Base-by-base conservation (phyloP, 805 yeast genomes). In the Metschnikowia corniflorae region DNA sequence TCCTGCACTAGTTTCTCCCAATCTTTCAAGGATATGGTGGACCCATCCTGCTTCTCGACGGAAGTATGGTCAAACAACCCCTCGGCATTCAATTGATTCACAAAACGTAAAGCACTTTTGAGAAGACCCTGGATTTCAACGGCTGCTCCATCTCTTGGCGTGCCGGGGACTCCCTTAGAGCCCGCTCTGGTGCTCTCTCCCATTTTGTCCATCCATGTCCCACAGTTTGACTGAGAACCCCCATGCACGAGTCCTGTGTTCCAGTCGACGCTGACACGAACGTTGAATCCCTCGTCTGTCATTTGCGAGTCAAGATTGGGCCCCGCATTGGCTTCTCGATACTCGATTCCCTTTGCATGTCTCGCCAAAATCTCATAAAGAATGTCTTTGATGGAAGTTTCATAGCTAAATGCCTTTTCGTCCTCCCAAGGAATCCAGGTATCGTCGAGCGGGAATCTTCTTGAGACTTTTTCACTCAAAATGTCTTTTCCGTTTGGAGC, bases 181-280 rank as follows among this genome's bases (percentile, higher is more conserved):
- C 83, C 82, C 0, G 97, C 96, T 38, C 63, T 70, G 23, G 61
- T 78, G 53, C 95, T 85, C 64, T 93, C 97, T 17, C 98, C 98
- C 97, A 91, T 91, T 64, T 91, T 91, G 63, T 91, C 98, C 96
- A 89, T 91, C 98, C 98, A 91, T 0, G 98, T 93, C 16, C 98
- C 98, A 66, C 98, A 91, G 57, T 91, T 91, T 58, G 64, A 77
- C 59, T 85, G 95, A 32, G 86, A 85, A 2, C 98, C 97, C 30
- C 97, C 98, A 58, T 78, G 83, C 4, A 89, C 67, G 20, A 93
- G 64, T 1, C 98, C 98, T 9, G 85, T 88, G 0, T 66, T 53
- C 97, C 97, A 91, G 57, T 91, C 97, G 29, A 89, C 87, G 40
- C 63, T 52, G 2, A 89, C 74, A 45, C 77, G 74, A 29, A 91